These are phyloP conservation scores for Bothriochloa decipiens DNA, from an alignment of 176 grass and related monocot genomes.

Conservation along the genomic window DNA sequence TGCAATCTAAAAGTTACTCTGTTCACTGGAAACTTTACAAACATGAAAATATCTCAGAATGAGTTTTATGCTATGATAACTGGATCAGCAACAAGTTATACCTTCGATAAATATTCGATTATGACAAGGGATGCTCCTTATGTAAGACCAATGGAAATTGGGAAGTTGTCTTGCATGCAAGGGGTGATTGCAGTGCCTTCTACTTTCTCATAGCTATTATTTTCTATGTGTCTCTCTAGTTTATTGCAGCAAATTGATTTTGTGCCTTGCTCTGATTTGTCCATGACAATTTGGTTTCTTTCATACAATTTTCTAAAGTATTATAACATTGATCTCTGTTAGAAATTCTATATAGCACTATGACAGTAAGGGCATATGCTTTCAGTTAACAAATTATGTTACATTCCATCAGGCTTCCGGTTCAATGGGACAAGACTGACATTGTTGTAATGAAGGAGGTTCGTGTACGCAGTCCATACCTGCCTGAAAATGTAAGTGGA, in stretches of 20 bases:
- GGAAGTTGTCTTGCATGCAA: slow-evolving; percentile 10
- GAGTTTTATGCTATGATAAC: neutral
- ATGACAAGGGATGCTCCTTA: slow-evolving; percentile 22
- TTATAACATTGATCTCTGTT: slow-evolving; percentile 6
- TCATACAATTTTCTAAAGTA: neutral
- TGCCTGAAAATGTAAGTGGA: slow-evolving; percentile 89
- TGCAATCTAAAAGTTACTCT: slow-evolving; percentile 14
- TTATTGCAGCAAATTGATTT: slow-evolving; percentile 28
- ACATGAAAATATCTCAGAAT: neutral
- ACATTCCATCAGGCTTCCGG: slow-evolving; percentile 76
- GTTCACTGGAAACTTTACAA: neutral
- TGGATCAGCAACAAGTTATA: slow-evolving; percentile 13
- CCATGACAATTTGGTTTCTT: neutral
- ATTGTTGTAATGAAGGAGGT: slow-evolving; percentile 95
- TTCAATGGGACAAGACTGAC: slow-evolving; percentile 94
- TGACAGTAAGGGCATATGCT: slow-evolving; percentile 11
- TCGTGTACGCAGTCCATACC: slow-evolving; percentile 85
- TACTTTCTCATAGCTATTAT: neutral
- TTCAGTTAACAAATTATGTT: slow-evolving; percentile 26
- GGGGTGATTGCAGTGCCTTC: neutral
- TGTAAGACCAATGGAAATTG: slow-evolving; percentile 4
- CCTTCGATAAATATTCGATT: neutral
- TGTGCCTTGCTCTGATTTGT: slow-evolving; percentile 33
- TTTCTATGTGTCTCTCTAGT: neutral
- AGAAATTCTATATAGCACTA: neutral